Conservation (phyloP, 805 yeast species). For the Pachysolen tannophilus region DNA sequence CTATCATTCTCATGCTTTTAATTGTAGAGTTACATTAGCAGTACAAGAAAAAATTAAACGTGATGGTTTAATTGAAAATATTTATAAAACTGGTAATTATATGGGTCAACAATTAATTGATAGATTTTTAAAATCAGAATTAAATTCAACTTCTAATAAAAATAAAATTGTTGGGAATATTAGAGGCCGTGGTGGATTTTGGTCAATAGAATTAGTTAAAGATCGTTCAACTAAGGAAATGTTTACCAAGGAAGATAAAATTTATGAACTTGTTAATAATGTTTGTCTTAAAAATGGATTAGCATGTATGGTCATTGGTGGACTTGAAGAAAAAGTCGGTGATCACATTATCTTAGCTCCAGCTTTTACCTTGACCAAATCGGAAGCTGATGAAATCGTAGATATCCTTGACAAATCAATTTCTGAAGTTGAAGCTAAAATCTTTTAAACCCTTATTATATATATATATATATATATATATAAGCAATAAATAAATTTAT, state of each 20-base stretch:
- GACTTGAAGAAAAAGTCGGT: constrained; percentile 29
- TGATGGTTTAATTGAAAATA: constrained; percentile 30
- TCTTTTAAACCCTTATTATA: too few relatives aligned
- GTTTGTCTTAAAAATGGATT: constrained; percentile 35
- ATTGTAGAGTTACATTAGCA: constrained; percentile 36
- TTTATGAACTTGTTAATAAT: constrained; percentile 27
- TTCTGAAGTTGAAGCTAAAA: constrained; percentile 24
- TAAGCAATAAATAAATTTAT: too few relatives aligned
- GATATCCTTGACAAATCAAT: constrained; percentile 31
- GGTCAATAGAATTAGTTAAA: constrained; percentile 44
- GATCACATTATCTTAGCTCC: constrained; percentile 44
- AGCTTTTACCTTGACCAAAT: constrained; percentile 32
- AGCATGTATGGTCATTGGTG: constrained; percentile 28
- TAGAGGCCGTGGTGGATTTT: constrained; percentile 48
- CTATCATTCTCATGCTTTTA: constrained; percentile 39
- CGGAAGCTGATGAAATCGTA: constrained; percentile 33
- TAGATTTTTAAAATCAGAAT: not conserved
- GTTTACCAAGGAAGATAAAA: constrained; percentile 25
- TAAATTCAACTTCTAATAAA: constrained; percentile 11
- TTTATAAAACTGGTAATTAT: constrained; percentile 32
- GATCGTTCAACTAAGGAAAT: constrained; percentile 37
- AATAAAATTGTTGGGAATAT: constrained; percentile 36
- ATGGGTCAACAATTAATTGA: constrained; percentile 25
- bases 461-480: too few relatives aligned
- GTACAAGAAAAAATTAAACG: constrained; percentile 35